Conservation (phyloP, 2,329 filamentous ascomycete species). For the Fusarium camptoceras region DNA sequence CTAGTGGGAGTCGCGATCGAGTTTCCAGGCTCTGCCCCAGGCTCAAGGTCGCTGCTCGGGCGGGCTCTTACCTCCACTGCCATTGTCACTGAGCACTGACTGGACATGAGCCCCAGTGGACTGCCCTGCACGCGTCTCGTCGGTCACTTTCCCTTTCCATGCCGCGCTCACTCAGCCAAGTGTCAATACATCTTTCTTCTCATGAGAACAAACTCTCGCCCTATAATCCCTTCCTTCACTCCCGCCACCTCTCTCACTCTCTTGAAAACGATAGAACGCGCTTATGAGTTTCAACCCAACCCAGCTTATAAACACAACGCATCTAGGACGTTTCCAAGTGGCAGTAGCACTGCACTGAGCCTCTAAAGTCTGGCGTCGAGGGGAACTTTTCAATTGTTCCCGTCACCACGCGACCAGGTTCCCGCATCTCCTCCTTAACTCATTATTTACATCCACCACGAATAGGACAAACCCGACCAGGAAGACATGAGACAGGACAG, state of each 20-base stretch:
- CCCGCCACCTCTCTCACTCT: background rate
- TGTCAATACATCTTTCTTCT: slow-evolving; percentile 27
- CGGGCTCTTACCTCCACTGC: slow-evolving; percentile 25
- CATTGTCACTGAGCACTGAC: slow-evolving; percentile 21
- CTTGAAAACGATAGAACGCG: slow-evolving; percentile 18
- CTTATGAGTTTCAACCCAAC: background rate
- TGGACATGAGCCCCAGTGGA: background rate
- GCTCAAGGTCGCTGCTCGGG: background rate
- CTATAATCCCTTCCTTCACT: slow-evolving; percentile 5
- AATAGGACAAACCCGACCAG: slow-evolving; percentile 14
- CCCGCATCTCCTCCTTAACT: slow-evolving; percentile 41
- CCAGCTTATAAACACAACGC: slow-evolving; percentile 21
- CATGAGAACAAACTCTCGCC: slow-evolving; percentile 31
- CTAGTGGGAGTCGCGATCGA: slow-evolving; percentile 48
- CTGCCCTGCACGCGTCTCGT: slow-evolving; percentile 46
- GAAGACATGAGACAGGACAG: slow-evolving; percentile 7
- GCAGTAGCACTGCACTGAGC: slow-evolving; percentile 18
- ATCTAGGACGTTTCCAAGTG: slow-evolving; percentile 23
- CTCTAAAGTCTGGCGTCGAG: slow-evolving; percentile 5
- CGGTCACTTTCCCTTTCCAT: slow-evolving; percentile 21
- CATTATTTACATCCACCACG: slow-evolving; percentile 40
- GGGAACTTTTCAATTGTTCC: slow-evolving; percentile 22
- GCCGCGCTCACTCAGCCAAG: slow-evolving; percentile 36
- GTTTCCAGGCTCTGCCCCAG: slow-evolving; percentile 44
- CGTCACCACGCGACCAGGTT: slow-evolving; percentile 39